These are phyloP conservation scores for Globisporangium cederbergense DNA, from an alignment of 352 stramenopile genomes.

Conservation along the genomic window DNA sequence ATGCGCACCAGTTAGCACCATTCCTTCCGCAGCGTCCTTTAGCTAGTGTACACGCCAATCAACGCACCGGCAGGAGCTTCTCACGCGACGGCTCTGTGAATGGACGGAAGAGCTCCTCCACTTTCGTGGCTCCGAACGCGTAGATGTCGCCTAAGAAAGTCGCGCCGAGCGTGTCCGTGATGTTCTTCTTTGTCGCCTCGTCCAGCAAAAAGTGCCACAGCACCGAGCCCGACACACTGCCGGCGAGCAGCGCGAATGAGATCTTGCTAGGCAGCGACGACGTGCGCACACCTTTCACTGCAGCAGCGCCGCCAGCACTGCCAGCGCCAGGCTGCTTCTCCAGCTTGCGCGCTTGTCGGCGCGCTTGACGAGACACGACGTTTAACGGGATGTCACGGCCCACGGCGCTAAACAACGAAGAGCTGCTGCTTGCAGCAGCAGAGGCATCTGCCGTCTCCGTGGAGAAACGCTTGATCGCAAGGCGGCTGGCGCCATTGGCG, in stretches of 20 bases:
- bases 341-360: constrained; percentile 48
- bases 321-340: constrained; percentile 30
- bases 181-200: constrained; percentile 40
- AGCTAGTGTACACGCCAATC: not conserved
- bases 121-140: constrained; percentile 45
- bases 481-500: not conserved
- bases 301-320: constrained; percentile 12
- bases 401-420: constrained; percentile 23
- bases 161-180: constrained; percentile 42
- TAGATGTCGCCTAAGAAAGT: constrained; percentile 73
- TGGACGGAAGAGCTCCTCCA: constrained; percentile 66
- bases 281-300: constrained; percentile 52
- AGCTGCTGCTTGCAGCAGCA: not conserved
- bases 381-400: constrained; percentile 56
- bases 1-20: not conserved
- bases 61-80: constrained; percentile 68
- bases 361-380: constrained; percentile 54
- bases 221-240: constrained; percentile 58
- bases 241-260: constrained; percentile 58
- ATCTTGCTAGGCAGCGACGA: constrained; percentile 73
- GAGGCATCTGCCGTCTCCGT: not conserved
- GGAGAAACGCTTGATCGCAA: constrained; percentile 10
- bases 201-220: constrained; percentile 77
- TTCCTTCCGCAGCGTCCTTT: constrained; percentile 5
- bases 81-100: constrained; percentile 80